Evolutionary conservation across 495 filamentous ascomycete genomes (phyloP), one percentile per base, ranked within the genome.

Genomic region (Geopyxis carbonaria): DNA sequence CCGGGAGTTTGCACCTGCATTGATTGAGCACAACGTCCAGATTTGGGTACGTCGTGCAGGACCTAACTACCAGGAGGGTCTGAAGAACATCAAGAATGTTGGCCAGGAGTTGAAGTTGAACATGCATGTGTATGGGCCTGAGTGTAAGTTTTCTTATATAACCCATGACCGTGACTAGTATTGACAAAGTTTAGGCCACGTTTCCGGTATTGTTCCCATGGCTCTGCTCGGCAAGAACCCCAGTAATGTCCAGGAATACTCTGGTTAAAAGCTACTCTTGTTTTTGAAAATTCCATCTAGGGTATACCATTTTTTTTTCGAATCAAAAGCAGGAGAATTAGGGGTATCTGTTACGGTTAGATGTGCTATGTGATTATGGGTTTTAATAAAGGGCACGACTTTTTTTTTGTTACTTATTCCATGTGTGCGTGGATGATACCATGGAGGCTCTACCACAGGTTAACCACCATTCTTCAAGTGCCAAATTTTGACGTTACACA

Each of bases 41-140:
- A 94, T 99, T 69, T 99, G 91, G 91, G 84, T 99, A 53, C 84
- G 89, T 56, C 89, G 89, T 70, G 89, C 89, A 33, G 89, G 89
- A 44, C 89, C 89, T 62, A 99, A 99, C 70, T 99, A 91, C 71
- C 89, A 99, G 64, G 89, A 99, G 66, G 89, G 89, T 66, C 74
- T 99, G 44, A 93, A 93, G 72, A 99, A 95, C 72, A 93, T 99
- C 70, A 94, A 95, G 72, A 70, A 78, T 31, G 86, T 91, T 37
- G 87, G 84, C 27, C 70, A 84, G 55, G 89, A 95, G 65, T 73
- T 99, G 23, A 81, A 79, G 51, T 69, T 99, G 23, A 67, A 86
- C 57, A 92, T 93, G 74, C 80, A 94, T 62, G 85, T 95, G 45
- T 99, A 83, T 60, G 89, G 89, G 37, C 89, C 89, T 40, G 89